These are phyloP conservation scores for Lathyrus oleraceus DNA, from an alignment of 306 rosid species.

Conservation along the genomic window DNA sequence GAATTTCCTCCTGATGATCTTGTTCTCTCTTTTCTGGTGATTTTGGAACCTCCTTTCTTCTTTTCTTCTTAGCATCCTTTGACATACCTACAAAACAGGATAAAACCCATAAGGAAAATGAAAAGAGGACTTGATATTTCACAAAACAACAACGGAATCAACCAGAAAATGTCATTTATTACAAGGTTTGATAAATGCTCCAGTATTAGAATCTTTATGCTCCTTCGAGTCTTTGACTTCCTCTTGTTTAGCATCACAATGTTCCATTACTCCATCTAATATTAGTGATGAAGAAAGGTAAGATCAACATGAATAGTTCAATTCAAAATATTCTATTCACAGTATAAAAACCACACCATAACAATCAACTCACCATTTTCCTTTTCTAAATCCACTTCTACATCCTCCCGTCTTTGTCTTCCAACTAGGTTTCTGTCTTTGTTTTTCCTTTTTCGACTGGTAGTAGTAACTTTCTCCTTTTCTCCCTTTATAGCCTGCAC, in stretches of 20 bases:
- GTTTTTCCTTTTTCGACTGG: slow-evolving; percentile 43
- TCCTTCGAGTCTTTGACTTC: slow-evolving; percentile 2
- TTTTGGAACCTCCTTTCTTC: slow-evolving; percentile 41
- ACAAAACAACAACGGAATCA: neutral
- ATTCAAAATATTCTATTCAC: neutral
- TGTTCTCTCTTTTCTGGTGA: slow-evolving; percentile 34
- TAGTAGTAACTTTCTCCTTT: slow-evolving; percentile 34
- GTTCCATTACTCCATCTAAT: slow-evolving; percentile 31
- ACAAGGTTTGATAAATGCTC: slow-evolving; percentile 26
- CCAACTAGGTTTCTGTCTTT: slow-evolving; percentile 29
- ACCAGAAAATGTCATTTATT: neutral
- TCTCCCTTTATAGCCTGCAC: slow-evolving; percentile 21
- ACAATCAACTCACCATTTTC: slow-evolving; percentile 42
- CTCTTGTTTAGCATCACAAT: slow-evolving; percentile 22
- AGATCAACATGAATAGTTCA: neutral
- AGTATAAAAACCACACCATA: neutral
- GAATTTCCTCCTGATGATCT: slow-evolving; percentile 37
- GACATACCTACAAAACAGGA: slow-evolving; percentile 51
- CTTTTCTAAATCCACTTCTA: slow-evolving; percentile 36
- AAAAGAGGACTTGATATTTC: slow-evolving; percentile 20
- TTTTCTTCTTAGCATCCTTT: slow-evolving; percentile 55
- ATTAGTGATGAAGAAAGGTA: neutral
- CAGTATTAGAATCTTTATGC: slow-evolving; percentile 28
- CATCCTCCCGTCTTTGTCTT: slow-evolving; percentile 20
- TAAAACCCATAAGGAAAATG: neutral